phyloP scores from a whole-genome alignment of 768 basidiomycete genomes.

The Termitomyces eurrhizus region DNA sequence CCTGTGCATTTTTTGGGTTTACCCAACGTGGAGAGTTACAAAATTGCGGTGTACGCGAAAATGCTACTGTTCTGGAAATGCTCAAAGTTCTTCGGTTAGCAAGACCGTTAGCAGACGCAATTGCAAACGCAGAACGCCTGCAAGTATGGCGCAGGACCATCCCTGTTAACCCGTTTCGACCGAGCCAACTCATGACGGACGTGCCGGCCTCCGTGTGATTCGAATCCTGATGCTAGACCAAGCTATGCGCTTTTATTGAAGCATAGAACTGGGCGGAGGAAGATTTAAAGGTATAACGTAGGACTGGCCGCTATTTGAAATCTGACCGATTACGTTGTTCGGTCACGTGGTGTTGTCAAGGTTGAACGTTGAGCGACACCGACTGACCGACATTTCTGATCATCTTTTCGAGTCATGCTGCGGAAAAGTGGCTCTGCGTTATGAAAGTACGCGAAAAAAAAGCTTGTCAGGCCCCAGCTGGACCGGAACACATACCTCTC shows the following conservation, averaged over 20 bases:
- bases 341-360: neutral
- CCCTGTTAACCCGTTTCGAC: constrained; percentile 14
- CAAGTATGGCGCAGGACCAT: constrained; percentile 13
- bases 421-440: too few species aligned
- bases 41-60: constrained; percentile 9
- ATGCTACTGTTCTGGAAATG: constrained; percentile 8
- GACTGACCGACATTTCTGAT: too few species aligned
- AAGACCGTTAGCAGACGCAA: neutral
- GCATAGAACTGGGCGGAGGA: constrained; percentile 2
- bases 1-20: constrained; percentile 19
- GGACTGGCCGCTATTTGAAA: constrained; percentile 5
- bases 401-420: too few species aligned
- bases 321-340: constrained; percentile 9
- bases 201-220: neutral
- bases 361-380: too few species aligned
- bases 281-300: neutral
- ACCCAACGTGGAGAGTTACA: constrained; percentile 20
- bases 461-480: too few species aligned
- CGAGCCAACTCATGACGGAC: constrained; percentile 19
- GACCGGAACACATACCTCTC: too few species aligned
- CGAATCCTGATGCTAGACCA: neutral
- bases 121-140: constrained; percentile 9
- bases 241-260: neutral
- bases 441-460: too few species aligned
- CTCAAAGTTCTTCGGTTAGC: constrained; percentile 7